Evolutionary conservation across 495 filamentous ascomycete genomes (phyloP).

Genomic region (Cercophora samala): DNA sequence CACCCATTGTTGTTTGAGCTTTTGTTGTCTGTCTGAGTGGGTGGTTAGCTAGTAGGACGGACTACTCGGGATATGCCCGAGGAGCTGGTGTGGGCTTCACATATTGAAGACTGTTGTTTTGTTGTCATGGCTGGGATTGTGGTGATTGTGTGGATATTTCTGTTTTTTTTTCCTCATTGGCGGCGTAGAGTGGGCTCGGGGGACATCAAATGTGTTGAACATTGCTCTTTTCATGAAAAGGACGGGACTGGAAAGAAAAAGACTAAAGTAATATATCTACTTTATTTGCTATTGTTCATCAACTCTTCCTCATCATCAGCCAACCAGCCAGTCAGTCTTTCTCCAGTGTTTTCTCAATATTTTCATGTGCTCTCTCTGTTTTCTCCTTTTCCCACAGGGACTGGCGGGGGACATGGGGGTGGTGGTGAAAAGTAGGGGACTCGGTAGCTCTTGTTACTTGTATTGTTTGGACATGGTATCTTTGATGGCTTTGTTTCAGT

Average conservation of each 20-base stretch:
- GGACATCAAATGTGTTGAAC: not conserved
- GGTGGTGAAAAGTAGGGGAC: not conserved
- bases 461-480: not conserved
- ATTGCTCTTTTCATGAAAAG: not conserved
- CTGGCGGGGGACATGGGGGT: not conserved
- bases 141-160: not conserved
- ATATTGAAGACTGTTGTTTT: not conserved
- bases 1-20: not conserved
- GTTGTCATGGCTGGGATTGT: not conserved
- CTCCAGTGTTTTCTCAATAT: not conserved
- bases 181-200: constrained; percentile 1
- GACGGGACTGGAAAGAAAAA: not conserved
- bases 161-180: constrained; percentile 5
- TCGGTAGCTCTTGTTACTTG: not conserved
- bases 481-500: not conserved
- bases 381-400: not conserved
- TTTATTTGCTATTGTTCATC: not conserved
- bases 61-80: not conserved
- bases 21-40: not conserved
- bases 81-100: not conserved
- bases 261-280: constrained; percentile 4
- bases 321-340: not conserved
- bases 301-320: not conserved
- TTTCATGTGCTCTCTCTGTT: not conserved
- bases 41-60: not conserved